Base-by-base conservation (phyloP, 2,329 filamentous ascomycete genomes). In the Stromatinia cepivora region DNA sequence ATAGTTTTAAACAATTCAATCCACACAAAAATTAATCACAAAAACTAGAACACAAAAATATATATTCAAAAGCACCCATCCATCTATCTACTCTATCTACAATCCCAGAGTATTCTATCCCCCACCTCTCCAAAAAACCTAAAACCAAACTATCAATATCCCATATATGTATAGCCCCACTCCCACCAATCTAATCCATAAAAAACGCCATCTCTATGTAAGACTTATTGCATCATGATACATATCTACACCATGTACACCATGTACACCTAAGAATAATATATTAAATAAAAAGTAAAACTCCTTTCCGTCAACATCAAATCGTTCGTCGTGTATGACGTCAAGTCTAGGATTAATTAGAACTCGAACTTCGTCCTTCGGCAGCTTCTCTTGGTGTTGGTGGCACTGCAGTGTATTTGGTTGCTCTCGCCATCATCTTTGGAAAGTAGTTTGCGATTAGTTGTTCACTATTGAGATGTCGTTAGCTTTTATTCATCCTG, bases 401-500 rank as follows among this genome's bases (percentile, higher is more conserved):
- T 8, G 34, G 9, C 10, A 36, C 17, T 17, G 10, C 10, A 4
- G 46, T 56, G 61, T 73, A 77, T 25, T 48, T 36, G 6, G 69
- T 68, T 7, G 74, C 72, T 63, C 70, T 75, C 2, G 66, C 76
- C 76, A 91, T 85, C 83, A 94, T 89, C 77, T 87, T 88, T 28
- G 84, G 81, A 78, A 94, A 93, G 79, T 93, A 94, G 76, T 92
- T 86, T 71, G 91, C 87, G 66, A 93, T 88, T 75, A 94, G 92
- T 22, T 89, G 90, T 81, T 94, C 91, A 36, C 88, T 90, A 64
- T 71, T 36, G 25, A 15, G 25, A n/a, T 34, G 4, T 22, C 42
- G 13, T 39, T 57, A 52, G 39, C n/a, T 50, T 39, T 36, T 11
- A 9, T 54, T 54, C 34, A 3, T 31, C 7, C 17, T 45, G 11